Conservation (phyloP, 768 basidiomycete genomes). For the Melanogaster broomeanus region DNA sequence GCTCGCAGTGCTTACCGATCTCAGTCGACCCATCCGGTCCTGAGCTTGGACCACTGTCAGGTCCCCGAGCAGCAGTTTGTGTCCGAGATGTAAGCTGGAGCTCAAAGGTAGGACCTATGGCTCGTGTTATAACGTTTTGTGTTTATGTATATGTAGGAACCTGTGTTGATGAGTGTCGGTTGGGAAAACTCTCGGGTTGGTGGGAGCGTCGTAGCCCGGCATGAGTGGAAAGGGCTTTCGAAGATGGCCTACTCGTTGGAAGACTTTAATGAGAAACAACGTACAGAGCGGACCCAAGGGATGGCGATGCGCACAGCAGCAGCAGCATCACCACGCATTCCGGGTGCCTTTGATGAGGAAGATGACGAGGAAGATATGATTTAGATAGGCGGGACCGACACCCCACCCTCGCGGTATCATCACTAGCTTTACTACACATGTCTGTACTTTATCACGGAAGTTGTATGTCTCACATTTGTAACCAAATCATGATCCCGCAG, state of each 20-base stretch:
- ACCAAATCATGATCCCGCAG: background rate
- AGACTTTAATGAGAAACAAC: constrained; percentile 69
- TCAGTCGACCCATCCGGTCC: constrained; percentile 70
- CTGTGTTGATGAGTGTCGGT: constrained; percentile 87
- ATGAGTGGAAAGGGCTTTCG: constrained; percentile 93
- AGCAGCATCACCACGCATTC: constrained; percentile 16
- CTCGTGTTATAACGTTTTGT: background rate
- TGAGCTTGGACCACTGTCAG: constrained; percentile 39
- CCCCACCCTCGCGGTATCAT: background rate
- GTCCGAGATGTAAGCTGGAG: constrained; percentile 98
- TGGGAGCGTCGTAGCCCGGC: constrained; percentile 82
- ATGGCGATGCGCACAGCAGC: constrained; percentile 6
- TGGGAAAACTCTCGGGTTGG: constrained; percentile 67
- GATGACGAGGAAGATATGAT: constrained; percentile 17
- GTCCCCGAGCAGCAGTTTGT: constrained; percentile 45
- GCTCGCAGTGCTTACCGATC: constrained; percentile 70
- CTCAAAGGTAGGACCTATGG: constrained; percentile 53
- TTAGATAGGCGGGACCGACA: background rate
- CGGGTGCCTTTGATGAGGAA: constrained; percentile 30
- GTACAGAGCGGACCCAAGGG: constrained; percentile 34
- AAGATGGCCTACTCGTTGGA: constrained; percentile 69
- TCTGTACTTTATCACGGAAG: background rate
- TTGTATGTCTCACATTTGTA: background rate
- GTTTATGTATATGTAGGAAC: constrained; percentile 53
- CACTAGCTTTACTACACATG: background rate